Evolutionary conservation across 768 basidiomycete genomes (phyloP), one percentile per base, ranked within the genome.

Genomic region (Cystofilobasidium capitatum): DNA sequence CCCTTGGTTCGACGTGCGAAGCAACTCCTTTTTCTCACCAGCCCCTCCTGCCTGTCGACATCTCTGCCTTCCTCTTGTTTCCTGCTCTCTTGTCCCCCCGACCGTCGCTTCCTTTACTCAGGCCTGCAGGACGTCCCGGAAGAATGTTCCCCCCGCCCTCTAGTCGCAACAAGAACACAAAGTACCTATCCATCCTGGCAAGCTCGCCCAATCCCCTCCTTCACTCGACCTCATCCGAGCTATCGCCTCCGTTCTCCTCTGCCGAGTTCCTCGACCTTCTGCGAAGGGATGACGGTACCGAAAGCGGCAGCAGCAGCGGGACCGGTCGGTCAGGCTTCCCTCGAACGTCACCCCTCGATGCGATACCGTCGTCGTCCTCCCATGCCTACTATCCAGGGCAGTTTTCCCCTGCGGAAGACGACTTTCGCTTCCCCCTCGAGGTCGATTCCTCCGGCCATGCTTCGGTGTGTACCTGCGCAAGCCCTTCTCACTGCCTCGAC

Each of bases 241-340:
- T 57, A 49, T 64, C 63, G 51, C 63, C 63, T 9, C 63, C 55
- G 37, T 64, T 55, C 63, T 40, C 51, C 8, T 51, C 63, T 4
- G 51, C 35, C 54, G 63, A 64, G 39, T 55, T 55, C 51, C 51
- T 55, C 14, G 51, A 55, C 3, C 51, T 55, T 31, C 31, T 55
- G 51, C 51, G 29, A 2, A 3, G 13, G 8, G 51, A 29, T 17
- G 51, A 55, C 29, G 51, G 49, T 16, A 4, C 20, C 40, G 10
- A 42, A 20, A 42, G 10, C 10, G 40, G 10, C 40, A 42, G 40
- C 20, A 20, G 40, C 40, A n/a, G n/a, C n/a, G n/a, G n/a, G n/a
- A n/a, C n/a, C n/a, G n/a, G n/a, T 7, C 6, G 17, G 6, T 45
- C 44, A 4, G 17, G 5, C 22, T 29, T 20, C 22, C 4, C 49